Evolutionary conservation across 2,329 filamentous ascomycete species (phyloP).

Genomic region (Ophiostoma australiae): DNA sequence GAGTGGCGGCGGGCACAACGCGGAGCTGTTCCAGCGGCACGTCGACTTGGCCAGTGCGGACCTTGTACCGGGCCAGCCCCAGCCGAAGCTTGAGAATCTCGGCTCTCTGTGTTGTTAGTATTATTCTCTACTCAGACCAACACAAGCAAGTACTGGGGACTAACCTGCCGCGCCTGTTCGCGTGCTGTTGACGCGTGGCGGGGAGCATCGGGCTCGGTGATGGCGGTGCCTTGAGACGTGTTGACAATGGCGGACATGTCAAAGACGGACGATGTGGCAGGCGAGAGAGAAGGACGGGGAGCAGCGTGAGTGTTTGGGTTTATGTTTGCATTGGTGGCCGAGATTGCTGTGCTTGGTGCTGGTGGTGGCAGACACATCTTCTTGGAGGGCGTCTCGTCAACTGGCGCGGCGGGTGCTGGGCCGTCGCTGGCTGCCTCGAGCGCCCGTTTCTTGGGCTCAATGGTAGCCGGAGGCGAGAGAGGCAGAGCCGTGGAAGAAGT

Average conservation of each 20-base stretch:
- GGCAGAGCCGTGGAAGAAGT: not conserved
- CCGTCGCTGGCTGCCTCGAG: constrained; percentile 10
- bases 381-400: constrained; percentile 13
- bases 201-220: constrained; percentile 46
- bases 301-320: not conserved
- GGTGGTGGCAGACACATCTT: not conserved
- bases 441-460: constrained; percentile 16
- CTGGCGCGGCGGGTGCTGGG: constrained; percentile 9
- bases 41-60: constrained; percentile 65
- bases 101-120: constrained; percentile 46
- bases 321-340: constrained; percentile 26
- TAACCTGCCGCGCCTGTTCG: constrained; percentile 50
- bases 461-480: constrained; percentile 12
- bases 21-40: constrained; percentile 60
- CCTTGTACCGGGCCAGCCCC: constrained; percentile 67
- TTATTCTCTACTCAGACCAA: not conserved
- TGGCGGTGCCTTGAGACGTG: constrained; percentile 45
- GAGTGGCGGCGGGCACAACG: constrained; percentile 32
- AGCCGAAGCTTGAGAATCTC: constrained; percentile 65
- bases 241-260: constrained; percentile 44
- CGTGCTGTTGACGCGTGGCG: constrained; percentile 28
- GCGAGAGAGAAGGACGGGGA: constrained; percentile 5
- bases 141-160: constrained; percentile 18
- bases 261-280: constrained; percentile 44
- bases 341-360: not conserved